Percentiles rank a stretch among this genome's conserved stretches.
Evolutionary conservation across 75 land plant genomes (phyloP).

Genomic region (Cupressus sempervirens): DNA sequence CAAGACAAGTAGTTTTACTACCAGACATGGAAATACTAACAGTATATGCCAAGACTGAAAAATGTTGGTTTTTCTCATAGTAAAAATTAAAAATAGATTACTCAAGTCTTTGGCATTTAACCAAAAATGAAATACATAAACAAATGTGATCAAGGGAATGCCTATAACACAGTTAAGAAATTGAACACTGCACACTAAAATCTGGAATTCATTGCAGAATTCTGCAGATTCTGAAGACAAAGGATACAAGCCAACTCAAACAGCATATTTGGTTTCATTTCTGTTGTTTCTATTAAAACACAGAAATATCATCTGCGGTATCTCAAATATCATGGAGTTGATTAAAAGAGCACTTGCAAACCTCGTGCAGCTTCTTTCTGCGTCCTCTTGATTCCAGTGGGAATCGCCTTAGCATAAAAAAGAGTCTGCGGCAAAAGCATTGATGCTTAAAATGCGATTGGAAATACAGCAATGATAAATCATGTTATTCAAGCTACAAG

Average conservation of each 20-base stretch:
- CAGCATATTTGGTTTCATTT: not conserved
- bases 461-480: not conserved
- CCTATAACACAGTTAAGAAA: conserved; percentile 1
- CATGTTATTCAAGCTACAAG: not conserved
- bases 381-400: conserved; percentile 62
- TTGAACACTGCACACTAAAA: not conserved
- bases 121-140: not conserved
- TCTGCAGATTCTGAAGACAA: not conserved
- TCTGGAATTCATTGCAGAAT: not conserved
- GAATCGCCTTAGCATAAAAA: conserved; percentile 51
- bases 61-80: not conserved
- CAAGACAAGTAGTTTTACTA: not conserved
- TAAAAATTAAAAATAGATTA: not conserved
- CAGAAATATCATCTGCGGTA: not conserved
- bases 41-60: not conserved
- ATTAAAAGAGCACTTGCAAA: conserved; percentile 13
- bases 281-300: not conserved
- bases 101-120: not conserved
- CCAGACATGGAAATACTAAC: not conserved
- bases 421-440: conserved; percentile 33
- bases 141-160: not conserved
- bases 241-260: not conserved
- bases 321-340: not conserved
- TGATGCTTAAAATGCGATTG: not conserved
- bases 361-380: conserved; percentile 62